phyloP scores from a whole-genome alignment of 2,329 filamentous ascomycete genomes.

The Xylaria sp. region DNA sequence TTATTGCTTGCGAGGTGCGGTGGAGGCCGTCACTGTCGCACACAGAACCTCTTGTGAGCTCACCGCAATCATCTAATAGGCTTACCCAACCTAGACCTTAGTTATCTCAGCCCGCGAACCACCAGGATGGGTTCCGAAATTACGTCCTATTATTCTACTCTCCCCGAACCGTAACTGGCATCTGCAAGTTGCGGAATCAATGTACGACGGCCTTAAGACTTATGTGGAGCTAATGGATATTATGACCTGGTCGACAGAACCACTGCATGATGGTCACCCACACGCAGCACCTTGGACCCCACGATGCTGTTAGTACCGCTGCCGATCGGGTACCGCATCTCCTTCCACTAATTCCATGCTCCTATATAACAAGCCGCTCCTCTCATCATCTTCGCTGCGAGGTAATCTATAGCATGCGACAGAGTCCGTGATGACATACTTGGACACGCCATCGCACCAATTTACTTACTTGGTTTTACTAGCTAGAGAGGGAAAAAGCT shows the following conservation, averaged over 20 bases:
- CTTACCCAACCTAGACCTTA: constrained; percentile 38
- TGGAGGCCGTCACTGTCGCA: constrained; percentile 35
- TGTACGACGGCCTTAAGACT: constrained; percentile 46
- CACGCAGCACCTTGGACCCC: constrained; percentile 46
- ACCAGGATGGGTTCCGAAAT: constrained; percentile 44
- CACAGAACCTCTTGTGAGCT: constrained; percentile 33
- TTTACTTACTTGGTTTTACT: constrained; percentile 21
- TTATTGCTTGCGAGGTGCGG: constrained; percentile 28
- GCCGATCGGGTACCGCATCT: constrained; percentile 47
- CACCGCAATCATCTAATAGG: constrained; percentile 38
- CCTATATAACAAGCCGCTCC: constrained; percentile 32
- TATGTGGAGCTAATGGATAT: constrained; percentile 48
- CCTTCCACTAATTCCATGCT: constrained; percentile 41
- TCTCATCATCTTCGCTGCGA: constrained; percentile 18
- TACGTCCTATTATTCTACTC: constrained; percentile 44
- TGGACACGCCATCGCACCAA: constrained; percentile 35
- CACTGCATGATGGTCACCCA: constrained; percentile 44
- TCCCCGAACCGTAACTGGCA: constrained; percentile 44
- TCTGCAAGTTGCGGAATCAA: constrained; percentile 45
- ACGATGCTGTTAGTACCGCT: constrained; percentile 46
- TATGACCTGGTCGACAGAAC: constrained; percentile 48
- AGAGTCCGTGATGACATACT: constrained; percentile 26
- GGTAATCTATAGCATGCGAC: constrained; percentile 21
- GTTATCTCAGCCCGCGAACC: constrained; percentile 35
- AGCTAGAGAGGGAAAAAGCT: constrained; percentile 15